Percentiles rank a stretch among this genome's conserved stretches.
Evolutionary conservation across 108 stramenopile genomes (phyloP).

Genomic region (Mediolabrus comicus): DNA sequence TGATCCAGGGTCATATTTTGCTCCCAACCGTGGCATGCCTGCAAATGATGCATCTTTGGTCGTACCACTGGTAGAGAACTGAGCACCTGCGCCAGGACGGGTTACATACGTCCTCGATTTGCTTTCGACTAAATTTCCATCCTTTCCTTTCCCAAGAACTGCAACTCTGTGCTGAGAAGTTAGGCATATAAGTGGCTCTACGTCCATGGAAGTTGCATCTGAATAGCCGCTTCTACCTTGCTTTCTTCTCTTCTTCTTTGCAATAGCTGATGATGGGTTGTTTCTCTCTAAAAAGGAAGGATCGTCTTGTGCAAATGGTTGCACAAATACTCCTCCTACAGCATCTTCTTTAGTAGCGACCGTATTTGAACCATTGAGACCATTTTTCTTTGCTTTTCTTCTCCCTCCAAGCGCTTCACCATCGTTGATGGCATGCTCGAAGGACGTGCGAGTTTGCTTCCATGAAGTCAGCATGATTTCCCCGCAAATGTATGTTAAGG

Average conservation of each 20-base stretch:
- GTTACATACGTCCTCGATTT: conserved; percentile 40
- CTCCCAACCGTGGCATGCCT: conserved; percentile 26
- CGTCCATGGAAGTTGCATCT: conserved; percentile 3
- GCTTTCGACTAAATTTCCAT: conserved; percentile 23
- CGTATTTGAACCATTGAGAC: background rate
- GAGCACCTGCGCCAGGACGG: conserved; percentile 31
- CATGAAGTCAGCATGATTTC: conserved; percentile 37
- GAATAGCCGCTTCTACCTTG: conserved; percentile 1
- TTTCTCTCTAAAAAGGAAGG: conserved; percentile 17
- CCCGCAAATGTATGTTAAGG: background rate
- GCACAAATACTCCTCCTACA: conserved; percentile 35
- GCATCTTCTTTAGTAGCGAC: background rate
- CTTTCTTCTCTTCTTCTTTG: conserved; percentile 34
- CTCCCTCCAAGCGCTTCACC: conserved; percentile 11
- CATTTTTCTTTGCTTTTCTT: conserved; percentile 1
- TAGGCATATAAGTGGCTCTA: conserved; percentile 34
- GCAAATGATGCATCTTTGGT: conserved; percentile 6
- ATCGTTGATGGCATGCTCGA: conserved; percentile 16
- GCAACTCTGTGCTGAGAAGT: conserved; percentile 43
- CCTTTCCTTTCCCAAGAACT: conserved; percentile 13
- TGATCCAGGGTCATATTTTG: conserved; percentile 32
- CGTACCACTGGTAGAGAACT: conserved; percentile 10
- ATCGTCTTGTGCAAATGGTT: conserved; percentile 1
- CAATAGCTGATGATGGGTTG: conserved; percentile 13
- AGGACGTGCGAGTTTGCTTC: conserved; percentile 32